phyloP scores from a whole-genome alignment of 129 eudicot species.

The Gnaphalium uliginosum region DNA sequence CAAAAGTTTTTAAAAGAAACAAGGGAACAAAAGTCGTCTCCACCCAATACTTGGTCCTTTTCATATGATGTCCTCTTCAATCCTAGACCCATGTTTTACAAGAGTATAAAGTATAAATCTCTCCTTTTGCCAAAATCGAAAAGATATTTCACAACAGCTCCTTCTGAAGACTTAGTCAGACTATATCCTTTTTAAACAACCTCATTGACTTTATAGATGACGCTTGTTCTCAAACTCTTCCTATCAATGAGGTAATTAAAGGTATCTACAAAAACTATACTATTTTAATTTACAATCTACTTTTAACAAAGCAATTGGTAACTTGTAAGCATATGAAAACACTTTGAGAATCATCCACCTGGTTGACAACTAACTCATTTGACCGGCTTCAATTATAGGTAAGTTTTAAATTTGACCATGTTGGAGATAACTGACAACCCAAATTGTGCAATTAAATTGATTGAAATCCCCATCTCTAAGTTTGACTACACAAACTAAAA shows the following conservation, averaged over 20 bases:
- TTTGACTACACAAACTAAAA: not conserved
- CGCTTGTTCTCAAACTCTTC: constrained; percentile 71
- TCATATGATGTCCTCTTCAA: constrained; percentile 68
- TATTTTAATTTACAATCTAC: not conserved
- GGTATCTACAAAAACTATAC: not conserved
- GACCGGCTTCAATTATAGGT: not conserved
- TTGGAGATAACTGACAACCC: not conserved
- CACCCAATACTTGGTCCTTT: constrained; percentile 88
- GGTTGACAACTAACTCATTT: not conserved
- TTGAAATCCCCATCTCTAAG: not conserved
- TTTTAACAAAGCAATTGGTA: not conserved
- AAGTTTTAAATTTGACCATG: not conserved
- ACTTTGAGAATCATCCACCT: not conserved
- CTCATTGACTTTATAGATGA: constrained; percentile 57
- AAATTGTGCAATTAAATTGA: not conserved
- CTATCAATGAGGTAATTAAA: constrained; percentile 36
- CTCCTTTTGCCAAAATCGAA: constrained; percentile 93
- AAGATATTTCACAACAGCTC: constrained; percentile 64
- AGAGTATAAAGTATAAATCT: constrained; percentile 81
- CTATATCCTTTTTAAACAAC: constrained; percentile 72
- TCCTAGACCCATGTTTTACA: constrained; percentile 54
- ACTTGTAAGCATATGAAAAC: not conserved
- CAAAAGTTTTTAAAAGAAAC: constrained; percentile 74
- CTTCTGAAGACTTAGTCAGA: constrained; percentile 69
- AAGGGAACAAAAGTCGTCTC: constrained; percentile 78